Conservation (phyloP, 106 monocot species). For the Allium cepa region DNA sequence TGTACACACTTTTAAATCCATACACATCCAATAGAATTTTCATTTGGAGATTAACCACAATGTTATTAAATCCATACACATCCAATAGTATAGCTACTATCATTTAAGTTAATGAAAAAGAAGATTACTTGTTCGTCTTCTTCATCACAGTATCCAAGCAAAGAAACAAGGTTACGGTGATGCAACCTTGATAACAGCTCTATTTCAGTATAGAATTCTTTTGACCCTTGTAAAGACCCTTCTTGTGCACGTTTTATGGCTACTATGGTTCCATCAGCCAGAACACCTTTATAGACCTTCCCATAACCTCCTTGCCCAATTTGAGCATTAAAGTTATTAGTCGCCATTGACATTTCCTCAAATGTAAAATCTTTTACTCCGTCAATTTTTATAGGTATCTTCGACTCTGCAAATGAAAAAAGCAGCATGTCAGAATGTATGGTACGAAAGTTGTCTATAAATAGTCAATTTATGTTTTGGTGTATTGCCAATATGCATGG, state of each 20-base stretch:
- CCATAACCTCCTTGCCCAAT: constrained; percentile 97
- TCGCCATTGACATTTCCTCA: constrained; percentile 59
- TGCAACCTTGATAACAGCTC: constrained; percentile 89
- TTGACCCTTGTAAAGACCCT: constrained; percentile 91
- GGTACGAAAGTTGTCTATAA: no score
- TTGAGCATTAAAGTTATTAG: constrained; percentile 54
- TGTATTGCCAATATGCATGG: no score
- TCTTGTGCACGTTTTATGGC: constrained; percentile 90
- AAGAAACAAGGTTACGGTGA: constrained; percentile 86
- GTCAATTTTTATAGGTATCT: constrained; percentile 74
- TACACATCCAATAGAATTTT: no score
- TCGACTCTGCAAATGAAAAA: constrained; percentile 47
- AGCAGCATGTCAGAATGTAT: constrained; percentile 2
- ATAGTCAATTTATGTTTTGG: background rate
- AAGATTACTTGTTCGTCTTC: constrained; percentile 77
- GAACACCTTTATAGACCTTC: constrained; percentile 84
- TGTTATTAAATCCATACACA: no score
- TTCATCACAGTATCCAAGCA: constrained; percentile 95
- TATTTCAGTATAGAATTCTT: constrained; percentile 92
- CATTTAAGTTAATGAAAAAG: no score
- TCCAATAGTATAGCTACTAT: no score
- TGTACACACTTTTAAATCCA: no score
- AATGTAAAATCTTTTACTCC: constrained; percentile 76
- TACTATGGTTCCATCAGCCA: constrained; percentile 76
- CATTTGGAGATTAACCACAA: no score